Evolutionary conservation across 768 basidiomycete genomes (phyloP).

Genomic region (Bullera alba): DNA sequence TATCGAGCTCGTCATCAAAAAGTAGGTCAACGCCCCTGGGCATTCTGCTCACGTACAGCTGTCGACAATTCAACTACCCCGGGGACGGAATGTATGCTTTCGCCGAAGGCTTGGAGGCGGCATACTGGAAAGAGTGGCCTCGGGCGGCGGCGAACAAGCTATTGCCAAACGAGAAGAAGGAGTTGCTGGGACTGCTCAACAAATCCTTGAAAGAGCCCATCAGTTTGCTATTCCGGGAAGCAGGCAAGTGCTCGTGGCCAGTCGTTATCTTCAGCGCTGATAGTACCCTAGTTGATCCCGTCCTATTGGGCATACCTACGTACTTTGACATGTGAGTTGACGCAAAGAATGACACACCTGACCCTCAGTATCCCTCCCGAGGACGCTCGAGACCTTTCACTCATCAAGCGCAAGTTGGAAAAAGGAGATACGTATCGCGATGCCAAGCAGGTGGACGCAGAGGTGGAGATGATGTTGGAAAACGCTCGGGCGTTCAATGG

Average conservation of each 20-base stretch:
- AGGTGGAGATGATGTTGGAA: slow-evolving; percentile 75
- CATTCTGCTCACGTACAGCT: slow-evolving; percentile 44
- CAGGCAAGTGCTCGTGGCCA: slow-evolving; percentile 5
- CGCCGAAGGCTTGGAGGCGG: slow-evolving; percentile 66
- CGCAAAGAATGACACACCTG: too few species aligned
- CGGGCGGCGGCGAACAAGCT: slow-evolving; percentile 68
- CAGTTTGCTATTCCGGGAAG: slow-evolving; percentile 46
- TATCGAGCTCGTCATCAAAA: slow-evolving; percentile 71
- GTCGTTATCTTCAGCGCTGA: neutral
- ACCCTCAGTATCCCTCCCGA: slow-evolving; percentile 60
- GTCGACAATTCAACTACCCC: slow-evolving; percentile 83
- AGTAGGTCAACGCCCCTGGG: slow-evolving; percentile 48
- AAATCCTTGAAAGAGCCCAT: slow-evolving; percentile 63
- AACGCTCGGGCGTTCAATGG: slow-evolving; percentile 90
- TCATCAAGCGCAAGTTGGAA: slow-evolving; percentile 72
- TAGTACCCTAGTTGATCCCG: slow-evolving; percentile 62
- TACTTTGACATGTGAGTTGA: slow-evolving; percentile 63
- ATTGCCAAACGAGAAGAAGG: slow-evolving; percentile 69
- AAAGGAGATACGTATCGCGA: slow-evolving; percentile 74
- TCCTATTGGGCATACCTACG: slow-evolving; percentile 69
- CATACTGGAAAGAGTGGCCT: slow-evolving; percentile 78
- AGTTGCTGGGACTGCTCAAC: slow-evolving; percentile 63
- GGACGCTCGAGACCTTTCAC: slow-evolving; percentile 76
- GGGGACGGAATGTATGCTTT: slow-evolving; percentile 61
- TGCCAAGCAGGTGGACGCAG: slow-evolving; percentile 70